A percentile compares a stretch with the other conserved stretches of the same genome.
These are phyloP conservation scores for Tetragonia tetragonoides DNA, from an alignment of 148 eudicot species.

Conservation along the genomic window DNA sequence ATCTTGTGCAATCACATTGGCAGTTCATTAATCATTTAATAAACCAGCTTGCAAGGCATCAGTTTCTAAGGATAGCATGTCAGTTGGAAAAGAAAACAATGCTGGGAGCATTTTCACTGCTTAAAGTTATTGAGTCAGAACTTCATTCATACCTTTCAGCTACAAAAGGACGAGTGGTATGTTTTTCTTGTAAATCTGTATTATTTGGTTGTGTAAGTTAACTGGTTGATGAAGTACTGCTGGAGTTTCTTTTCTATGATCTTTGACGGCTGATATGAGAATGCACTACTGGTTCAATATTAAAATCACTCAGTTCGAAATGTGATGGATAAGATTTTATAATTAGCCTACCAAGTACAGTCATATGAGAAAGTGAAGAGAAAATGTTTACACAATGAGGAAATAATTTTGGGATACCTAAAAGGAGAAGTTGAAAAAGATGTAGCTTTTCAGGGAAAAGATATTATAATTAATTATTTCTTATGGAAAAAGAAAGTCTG, in stretches of 20 bases:
- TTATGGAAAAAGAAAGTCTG: neutral
- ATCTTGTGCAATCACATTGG: slow-evolving; percentile 11
- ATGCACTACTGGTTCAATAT: neutral
- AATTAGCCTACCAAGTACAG: neutral
- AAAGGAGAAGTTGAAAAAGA: neutral
- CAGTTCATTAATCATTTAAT: slow-evolving; percentile 94
- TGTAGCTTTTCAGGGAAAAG: neutral
- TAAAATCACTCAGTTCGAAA: neutral
- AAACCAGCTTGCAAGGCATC: slow-evolving; percentile 91
- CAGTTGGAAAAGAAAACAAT: slow-evolving; percentile 97
- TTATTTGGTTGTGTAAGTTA: neutral
- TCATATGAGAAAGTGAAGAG: neutral
- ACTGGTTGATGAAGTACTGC: neutral
- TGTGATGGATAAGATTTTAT: neutral
- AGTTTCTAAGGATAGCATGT: slow-evolving; percentile 87
- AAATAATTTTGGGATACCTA: slow-evolving; percentile 1
- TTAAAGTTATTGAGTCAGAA: slow-evolving; percentile 90
- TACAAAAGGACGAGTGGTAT: slow-evolving; percentile 92
- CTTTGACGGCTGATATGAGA: neutral
- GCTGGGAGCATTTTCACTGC: slow-evolving; percentile 95
- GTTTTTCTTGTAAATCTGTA: slow-evolving; percentile 13
- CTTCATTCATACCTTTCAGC: slow-evolving; percentile 86
- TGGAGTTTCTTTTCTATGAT: neutral
- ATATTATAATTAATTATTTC: neutral
- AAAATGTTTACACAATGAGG: neutral